phyloP scores from a whole-genome alignment of 192 early-diverging fungal species.

The Gorgonomyces haynaldii region DNA sequence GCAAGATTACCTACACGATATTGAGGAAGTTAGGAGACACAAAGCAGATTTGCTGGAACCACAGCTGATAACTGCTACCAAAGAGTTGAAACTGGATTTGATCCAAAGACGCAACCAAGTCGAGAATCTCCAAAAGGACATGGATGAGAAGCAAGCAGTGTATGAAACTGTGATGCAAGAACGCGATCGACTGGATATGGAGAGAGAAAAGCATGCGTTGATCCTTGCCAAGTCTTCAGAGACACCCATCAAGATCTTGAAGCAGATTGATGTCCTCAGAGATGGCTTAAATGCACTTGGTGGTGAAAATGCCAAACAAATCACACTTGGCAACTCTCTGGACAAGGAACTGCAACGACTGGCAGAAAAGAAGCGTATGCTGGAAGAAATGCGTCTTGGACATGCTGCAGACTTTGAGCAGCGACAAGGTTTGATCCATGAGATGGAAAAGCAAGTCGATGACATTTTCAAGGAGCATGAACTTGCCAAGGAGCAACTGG shows the following conservation, averaged over 20 bases:
- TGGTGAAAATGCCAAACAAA: conserved; percentile 47
- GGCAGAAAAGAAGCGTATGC: conserved; percentile 33
- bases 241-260: conserved; percentile 54
- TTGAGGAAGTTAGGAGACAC: conserved; percentile 51
- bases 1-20: conserved; percentile 31
- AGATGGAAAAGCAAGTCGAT: conserved; percentile 45
- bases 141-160: conserved; percentile 52
- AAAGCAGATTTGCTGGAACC: conserved; percentile 58
- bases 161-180: conserved; percentile 39
- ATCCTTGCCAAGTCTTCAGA: conserved; percentile 39
- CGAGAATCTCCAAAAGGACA: conserved; percentile 52
- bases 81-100: conserved; percentile 51
- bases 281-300: conserved; percentile 43
- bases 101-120: conserved; percentile 48
- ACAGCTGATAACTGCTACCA: conserved; percentile 46
- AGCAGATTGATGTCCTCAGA: conserved; percentile 44
- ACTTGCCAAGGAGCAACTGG: conserved; percentile 47
- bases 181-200: conserved; percentile 42
- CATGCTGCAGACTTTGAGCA: conserved; percentile 42
- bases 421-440: conserved; percentile 36
- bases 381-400: conserved; percentile 41
- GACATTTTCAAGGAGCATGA: conserved; percentile 56
- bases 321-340: conserved; percentile 29
- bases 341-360: conserved; percentile 47
- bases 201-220: conserved; percentile 41